phyloP scores from a whole-genome alignment of 768 basidiomycete genomes.

The Amanita subjunquillea region DNA sequence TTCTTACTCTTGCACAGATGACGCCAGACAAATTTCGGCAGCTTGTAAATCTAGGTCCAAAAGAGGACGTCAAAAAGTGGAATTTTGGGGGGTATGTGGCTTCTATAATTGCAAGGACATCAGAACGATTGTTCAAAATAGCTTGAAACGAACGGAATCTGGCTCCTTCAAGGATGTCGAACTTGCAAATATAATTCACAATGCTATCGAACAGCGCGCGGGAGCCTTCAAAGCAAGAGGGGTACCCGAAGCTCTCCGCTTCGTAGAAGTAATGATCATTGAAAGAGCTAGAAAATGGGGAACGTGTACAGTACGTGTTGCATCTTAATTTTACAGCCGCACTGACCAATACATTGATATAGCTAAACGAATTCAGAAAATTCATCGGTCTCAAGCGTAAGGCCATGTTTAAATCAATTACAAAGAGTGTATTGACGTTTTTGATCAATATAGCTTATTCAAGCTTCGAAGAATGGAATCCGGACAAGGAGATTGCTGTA shows the following conservation, averaged over 20 bases:
- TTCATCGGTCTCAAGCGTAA: slow-evolving; percentile 64
- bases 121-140: slow-evolving; percentile 11
- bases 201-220: slow-evolving; percentile 49
- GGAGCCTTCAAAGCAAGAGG: slow-evolving; percentile 62
- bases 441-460: slow-evolving; percentile 34
- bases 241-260: slow-evolving; percentile 51
- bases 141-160: slow-evolving; percentile 36
- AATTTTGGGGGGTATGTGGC: slow-evolving; percentile 35
- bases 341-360: slow-evolving; percentile 5
- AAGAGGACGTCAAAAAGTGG: slow-evolving; percentile 34
- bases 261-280: slow-evolving; percentile 64
- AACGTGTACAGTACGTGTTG: slow-evolving; percentile 47
- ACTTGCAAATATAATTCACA: slow-evolving; percentile 50
- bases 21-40: neutral
- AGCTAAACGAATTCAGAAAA: slow-evolving; percentile 64
- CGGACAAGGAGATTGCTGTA: slow-evolving; percentile 44
- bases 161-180: slow-evolving; percentile 57
- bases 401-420: slow-evolving; percentile 8
- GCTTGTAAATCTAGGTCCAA: slow-evolving; percentile 9
- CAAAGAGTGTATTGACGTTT: neutral
- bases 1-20: neutral
- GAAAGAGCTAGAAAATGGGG: slow-evolving; percentile 60
- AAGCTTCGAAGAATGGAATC: slow-evolving; percentile 67
- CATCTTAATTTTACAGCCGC: neutral
- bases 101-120: neutral